These are phyloP conservation scores for Acacia concinna DNA, from an alignment of 331 rosid species.

Conservation along the genomic window DNA sequence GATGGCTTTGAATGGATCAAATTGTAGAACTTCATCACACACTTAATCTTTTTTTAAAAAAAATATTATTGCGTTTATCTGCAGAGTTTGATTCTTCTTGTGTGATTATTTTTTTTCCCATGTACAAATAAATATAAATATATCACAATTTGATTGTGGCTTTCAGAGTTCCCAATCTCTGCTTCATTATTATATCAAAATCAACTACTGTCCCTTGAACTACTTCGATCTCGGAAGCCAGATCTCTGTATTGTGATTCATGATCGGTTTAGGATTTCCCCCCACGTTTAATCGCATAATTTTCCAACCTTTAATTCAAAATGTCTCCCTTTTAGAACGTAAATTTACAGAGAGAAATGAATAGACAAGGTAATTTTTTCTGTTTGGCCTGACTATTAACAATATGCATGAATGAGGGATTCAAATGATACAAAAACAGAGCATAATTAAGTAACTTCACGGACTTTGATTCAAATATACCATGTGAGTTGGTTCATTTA, in stretches of 20 bases:
- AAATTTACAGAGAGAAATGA: background rate
- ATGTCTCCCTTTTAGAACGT: background rate
- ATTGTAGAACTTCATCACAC: slow-evolving; percentile 34
- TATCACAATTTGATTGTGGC: slow-evolving; percentile 4
- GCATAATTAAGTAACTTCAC: background rate
- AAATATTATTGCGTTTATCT: background rate
- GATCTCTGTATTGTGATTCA: background rate
- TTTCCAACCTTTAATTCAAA: background rate
- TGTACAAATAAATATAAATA: slow-evolving; percentile 16
- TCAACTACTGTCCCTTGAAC: background rate
- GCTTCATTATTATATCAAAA: background rate
- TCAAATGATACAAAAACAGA: background rate
- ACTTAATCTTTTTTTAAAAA: background rate
- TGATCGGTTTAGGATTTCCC: background rate
- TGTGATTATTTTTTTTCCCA: background rate
- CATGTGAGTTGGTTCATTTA: too few relatives aligned
- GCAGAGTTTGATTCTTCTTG: background rate
- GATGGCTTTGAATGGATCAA: slow-evolving; percentile 93
- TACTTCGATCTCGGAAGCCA: background rate
- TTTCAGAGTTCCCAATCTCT: background rate
- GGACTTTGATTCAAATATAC: background rate
- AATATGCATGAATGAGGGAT: background rate
- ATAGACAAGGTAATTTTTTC: background rate
- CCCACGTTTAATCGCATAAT: background rate
- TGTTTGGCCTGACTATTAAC: background rate